Evolutionary conservation across 2,329 filamentous ascomycete species (phyloP).

Genomic region (Didymella arachidicola): DNA sequence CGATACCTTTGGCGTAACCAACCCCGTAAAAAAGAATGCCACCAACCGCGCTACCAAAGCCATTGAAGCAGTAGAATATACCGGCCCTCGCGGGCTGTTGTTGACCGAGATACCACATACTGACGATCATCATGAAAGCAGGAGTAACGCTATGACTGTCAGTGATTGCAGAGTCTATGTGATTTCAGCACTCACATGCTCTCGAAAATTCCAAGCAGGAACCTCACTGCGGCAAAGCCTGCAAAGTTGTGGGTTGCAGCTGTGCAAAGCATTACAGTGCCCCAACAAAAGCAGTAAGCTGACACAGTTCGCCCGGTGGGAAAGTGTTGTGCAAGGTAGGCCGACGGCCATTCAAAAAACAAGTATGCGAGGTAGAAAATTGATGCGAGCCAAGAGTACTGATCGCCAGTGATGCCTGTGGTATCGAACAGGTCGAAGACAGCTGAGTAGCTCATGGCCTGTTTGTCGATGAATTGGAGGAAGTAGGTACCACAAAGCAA

Average conservation of each 20-base stretch:
- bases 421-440: slow-evolving; percentile 64
- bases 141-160: slow-evolving; percentile 23
- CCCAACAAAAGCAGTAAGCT: slow-evolving; percentile 29
- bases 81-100: slow-evolving; percentile 34
- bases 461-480: slow-evolving; percentile 66
- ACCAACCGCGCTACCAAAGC: slow-evolving; percentile 30
- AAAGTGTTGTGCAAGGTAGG: slow-evolving; percentile 42
- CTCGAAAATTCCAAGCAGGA: slow-evolving; percentile 35
- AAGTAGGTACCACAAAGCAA: slow-evolving; percentile 60
- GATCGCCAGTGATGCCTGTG: slow-evolving; percentile 56
- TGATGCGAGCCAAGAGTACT: slow-evolving; percentile 63
- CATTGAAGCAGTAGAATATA: slow-evolving; percentile 37
- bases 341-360: slow-evolving; percentile 31
- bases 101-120: slow-evolving; percentile 23
- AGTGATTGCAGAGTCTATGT: not conserved
- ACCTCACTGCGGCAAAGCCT: slow-evolving; percentile 29
- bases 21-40: slow-evolving; percentile 52
- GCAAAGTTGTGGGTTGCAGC: slow-evolving; percentile 34
- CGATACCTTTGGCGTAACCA: slow-evolving; percentile 53
- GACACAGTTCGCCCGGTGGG: slow-evolving; percentile 46
- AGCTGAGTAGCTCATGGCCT: slow-evolving; percentile 62
- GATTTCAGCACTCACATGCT: not conserved
- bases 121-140: slow-evolving; percentile 33
- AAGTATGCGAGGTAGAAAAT: slow-evolving; percentile 61
- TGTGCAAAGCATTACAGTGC: slow-evolving; percentile 29